phyloP scores from a whole-genome alignment of 306 rosid species.

The Quercus dentata region DNA sequence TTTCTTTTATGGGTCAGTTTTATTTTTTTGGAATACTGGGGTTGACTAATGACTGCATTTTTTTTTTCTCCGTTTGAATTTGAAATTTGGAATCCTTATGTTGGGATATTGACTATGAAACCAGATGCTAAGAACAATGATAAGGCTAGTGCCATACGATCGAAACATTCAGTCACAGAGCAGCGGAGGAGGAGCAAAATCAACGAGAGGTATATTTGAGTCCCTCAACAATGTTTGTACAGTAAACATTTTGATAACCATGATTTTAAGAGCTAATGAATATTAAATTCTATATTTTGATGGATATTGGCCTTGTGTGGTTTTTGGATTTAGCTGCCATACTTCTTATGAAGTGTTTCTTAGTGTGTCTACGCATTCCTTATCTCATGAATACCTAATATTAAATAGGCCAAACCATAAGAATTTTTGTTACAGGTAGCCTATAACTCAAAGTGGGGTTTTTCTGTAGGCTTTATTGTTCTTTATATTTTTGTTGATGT shows the following conservation, averaged over 20 bases:
- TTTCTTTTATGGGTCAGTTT: neutral
- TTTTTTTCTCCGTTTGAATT: neutral
- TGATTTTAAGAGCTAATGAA: neutral
- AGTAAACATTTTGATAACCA: neutral
- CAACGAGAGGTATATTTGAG: constrained; percentile 77
- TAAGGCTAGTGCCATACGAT: constrained; percentile 76
- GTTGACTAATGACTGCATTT: constrained; percentile 14
- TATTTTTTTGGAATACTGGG: constrained; percentile 6
- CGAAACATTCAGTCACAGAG: constrained; percentile 97
- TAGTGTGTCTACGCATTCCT: neutral
- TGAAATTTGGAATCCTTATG: constrained; percentile 21
- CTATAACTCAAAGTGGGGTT: neutral
- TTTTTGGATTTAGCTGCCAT: neutral
- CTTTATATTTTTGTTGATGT: neutral
- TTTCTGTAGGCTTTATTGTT: neutral
- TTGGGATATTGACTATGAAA: constrained; percentile 23
- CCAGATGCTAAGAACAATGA: constrained; percentile 76
- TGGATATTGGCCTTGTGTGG: neutral
- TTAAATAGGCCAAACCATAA: neutral
- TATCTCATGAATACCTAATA: neutral
- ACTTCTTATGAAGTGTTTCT: neutral
- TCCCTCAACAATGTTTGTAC: neutral
- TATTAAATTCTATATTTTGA: neutral
- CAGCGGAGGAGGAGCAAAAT: constrained; percentile 99
- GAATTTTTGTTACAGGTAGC: neutral